phyloP scores from a whole-genome alignment of 495 filamentous ascomycete genomes.

The Aspergillus affinis region DNA sequence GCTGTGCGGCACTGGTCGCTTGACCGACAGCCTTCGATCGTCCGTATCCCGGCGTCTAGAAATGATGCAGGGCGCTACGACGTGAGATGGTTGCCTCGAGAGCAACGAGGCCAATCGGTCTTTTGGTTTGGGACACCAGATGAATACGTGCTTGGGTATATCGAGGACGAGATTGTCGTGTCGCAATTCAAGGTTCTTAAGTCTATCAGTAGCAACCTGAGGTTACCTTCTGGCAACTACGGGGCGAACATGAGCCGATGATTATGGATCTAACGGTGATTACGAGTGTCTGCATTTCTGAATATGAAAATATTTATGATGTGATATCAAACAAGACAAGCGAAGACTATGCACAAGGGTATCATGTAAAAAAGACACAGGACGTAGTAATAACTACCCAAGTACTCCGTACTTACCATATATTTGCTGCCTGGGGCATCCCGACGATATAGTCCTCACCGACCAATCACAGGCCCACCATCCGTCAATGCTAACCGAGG shows the following conservation, averaged over 20 bases:
- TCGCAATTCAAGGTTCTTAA: constrained; percentile 33
- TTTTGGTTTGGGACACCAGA: constrained; percentile 48
- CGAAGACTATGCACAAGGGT: too few species aligned
- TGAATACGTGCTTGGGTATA: constrained; percentile 40
- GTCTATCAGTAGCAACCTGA: constrained; percentile 27
- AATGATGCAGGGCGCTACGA: constrained; percentile 44
- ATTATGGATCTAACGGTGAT: neutral
- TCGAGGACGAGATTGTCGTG: constrained; percentile 25
- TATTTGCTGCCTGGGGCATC: constrained; percentile 1
- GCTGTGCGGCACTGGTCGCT: constrained; percentile 41
- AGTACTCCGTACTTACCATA: neutral
- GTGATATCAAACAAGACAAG: too few species aligned
- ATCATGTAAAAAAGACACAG: neutral
- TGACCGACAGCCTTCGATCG: constrained; percentile 32
- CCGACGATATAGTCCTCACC: neutral
- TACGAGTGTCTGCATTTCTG: neutral
- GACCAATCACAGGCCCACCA: constrained; percentile 12
- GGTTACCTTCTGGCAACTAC: constrained; percentile 19
- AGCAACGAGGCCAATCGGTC: constrained; percentile 18
- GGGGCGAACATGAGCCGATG: constrained; percentile 22
- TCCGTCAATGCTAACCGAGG: constrained; percentile 23
- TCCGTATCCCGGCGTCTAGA: constrained; percentile 35
- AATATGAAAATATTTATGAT: neutral
- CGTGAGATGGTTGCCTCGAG: constrained; percentile 34
- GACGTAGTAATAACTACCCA: neutral